Evolutionary conservation across 345 rosid genomes (phyloP).

Genomic region (Euphorbia pulcherrima): DNA sequence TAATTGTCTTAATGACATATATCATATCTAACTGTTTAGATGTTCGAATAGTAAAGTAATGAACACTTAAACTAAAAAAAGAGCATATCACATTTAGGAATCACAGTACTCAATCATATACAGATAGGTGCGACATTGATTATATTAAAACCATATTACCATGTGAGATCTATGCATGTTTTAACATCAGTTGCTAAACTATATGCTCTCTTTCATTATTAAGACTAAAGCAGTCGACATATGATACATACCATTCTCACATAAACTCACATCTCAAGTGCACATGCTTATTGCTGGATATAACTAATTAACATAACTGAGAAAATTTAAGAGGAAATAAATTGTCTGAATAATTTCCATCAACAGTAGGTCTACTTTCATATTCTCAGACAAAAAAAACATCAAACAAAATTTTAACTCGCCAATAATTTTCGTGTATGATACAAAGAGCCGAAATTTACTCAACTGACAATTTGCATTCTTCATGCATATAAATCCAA

Average conservation of each 20-base stretch:
- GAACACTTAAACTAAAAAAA: too few species aligned
- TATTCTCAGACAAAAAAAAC: neutral
- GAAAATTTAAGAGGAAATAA: neutral
- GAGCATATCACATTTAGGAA: neutral
- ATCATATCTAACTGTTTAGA: too few species aligned
- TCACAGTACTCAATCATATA: slow-evolving; percentile 4
- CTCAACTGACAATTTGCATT: neutral
- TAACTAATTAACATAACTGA: neutral
- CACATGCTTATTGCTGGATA: neutral
- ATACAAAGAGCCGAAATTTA: neutral
- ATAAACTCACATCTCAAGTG: neutral
- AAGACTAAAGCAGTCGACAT: neutral
- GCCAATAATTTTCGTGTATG: neutral
- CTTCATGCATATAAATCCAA: neutral
- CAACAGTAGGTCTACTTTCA: neutral
- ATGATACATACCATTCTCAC: neutral
- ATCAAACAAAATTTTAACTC: neutral
- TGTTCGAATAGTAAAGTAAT: too few species aligned
- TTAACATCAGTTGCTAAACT: neutral
- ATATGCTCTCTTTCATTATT: neutral
- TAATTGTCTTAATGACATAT: too few species aligned
- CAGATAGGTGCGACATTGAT: neutral
- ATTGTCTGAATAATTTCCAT: neutral
- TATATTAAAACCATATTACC: neutral
- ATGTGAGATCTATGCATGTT: neutral